Conservation (phyloP, 768 basidiomycete genomes). For the Thelephora aurantiotincta region DNA sequence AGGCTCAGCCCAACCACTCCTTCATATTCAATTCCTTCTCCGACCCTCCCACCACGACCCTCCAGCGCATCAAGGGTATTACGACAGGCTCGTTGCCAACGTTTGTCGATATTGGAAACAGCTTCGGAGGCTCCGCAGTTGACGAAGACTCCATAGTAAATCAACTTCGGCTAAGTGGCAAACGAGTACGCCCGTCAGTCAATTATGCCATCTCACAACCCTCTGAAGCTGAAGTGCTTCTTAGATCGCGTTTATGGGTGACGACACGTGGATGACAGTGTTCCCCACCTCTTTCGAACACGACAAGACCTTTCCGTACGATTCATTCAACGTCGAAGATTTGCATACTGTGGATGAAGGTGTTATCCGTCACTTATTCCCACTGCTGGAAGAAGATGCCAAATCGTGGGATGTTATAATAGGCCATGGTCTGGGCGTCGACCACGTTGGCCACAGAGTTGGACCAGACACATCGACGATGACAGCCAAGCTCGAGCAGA, state of each 20-base stretch:
- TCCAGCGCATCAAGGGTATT: constrained; percentile 89
- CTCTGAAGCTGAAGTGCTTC: constrained; percentile 1
- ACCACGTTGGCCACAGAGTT: constrained; percentile 91
- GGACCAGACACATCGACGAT: constrained; percentile 83
- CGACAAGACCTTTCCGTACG: constrained; percentile 73
- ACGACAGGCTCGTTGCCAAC: constrained; percentile 94
- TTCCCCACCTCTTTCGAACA: constrained; percentile 65
- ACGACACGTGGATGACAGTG: constrained; percentile 91
- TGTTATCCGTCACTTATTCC: constrained; percentile 73
- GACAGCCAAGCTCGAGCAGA: constrained; percentile 74
- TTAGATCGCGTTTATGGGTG: constrained; percentile 83
- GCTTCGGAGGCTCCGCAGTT: constrained; percentile 80
- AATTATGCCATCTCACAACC: constrained; percentile 1
- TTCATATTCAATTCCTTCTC: constrained; percentile 83
- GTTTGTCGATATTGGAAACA: constrained; percentile 87
- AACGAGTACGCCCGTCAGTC: constrained; percentile 31
- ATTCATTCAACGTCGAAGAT: constrained; percentile 98
- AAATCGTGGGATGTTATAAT: constrained; percentile 75
- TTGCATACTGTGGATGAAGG: constrained; percentile 91
- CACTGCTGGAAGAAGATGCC: constrained; percentile 39
- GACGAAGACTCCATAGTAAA: constrained; percentile 79
- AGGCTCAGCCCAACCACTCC: constrained; percentile 49
- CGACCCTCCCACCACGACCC: constrained; percentile 90
- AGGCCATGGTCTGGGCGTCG: constrained; percentile 90
- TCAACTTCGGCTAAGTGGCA: constrained; percentile 47